Conservation (phyloP, 768 basidiomycete genomes). For the Candolleomyces efflorescens region DNA sequence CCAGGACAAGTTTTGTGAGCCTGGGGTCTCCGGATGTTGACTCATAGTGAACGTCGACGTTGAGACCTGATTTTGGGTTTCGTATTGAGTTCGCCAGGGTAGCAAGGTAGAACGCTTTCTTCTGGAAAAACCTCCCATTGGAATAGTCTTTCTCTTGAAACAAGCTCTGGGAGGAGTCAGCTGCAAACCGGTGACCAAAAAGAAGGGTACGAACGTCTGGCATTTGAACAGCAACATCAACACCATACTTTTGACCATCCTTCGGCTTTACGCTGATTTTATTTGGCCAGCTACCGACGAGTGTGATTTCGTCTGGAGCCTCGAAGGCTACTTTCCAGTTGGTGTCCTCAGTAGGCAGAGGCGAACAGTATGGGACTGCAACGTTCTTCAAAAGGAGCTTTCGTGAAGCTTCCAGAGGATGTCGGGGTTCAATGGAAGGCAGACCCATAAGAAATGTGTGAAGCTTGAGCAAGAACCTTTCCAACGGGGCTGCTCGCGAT, state of each 20-base stretch:
- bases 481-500: constrained; percentile 52
- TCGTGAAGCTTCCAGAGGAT: constrained; percentile 64
- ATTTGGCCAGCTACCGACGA: constrained; percentile 88
- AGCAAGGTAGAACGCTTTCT: constrained; percentile 86
- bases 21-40: constrained; percentile 60
- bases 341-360: constrained; percentile 69
- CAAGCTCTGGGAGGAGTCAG: constrained; percentile 43
- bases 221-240: constrained; percentile 87
- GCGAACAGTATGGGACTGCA: constrained; percentile 64
- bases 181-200: not conserved
- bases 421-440: constrained; percentile 50
- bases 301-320: constrained; percentile 66
- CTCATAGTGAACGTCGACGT: constrained; percentile 59
- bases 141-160: constrained; percentile 96
- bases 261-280: constrained; percentile 69
- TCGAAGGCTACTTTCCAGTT: constrained; percentile 90
- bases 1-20: constrained; percentile 59
- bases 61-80: constrained; percentile 37
- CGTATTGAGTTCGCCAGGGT: constrained; percentile 62
- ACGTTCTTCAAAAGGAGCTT: constrained; percentile 49
- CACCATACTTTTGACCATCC: constrained; percentile 58
- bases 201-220: constrained; percentile 53
- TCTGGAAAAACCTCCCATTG: constrained; percentile 87
- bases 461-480: constrained; percentile 63
- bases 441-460: constrained; percentile 62